Evolutionary conservation across 352 stramenopile species (phyloP).

Genomic region (Phytophthora cryptogea): DNA sequence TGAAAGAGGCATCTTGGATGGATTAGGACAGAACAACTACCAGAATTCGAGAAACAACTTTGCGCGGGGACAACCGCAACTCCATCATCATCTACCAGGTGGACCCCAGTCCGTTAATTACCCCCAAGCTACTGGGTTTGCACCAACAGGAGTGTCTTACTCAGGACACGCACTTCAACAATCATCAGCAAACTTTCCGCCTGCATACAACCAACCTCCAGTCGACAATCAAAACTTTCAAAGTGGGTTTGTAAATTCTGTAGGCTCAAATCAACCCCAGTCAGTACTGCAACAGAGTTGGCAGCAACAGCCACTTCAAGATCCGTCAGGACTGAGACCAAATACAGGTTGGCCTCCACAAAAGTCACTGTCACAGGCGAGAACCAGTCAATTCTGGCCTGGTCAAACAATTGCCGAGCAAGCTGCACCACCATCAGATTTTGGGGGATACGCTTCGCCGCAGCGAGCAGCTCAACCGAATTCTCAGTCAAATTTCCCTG

Average conservation of each 20-base stretch:
- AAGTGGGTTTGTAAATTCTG: slow-evolving; percentile 5
- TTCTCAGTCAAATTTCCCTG: slow-evolving; percentile 1
- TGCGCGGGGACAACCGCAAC: slow-evolving; percentile 44
- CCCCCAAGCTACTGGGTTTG: slow-evolving; percentile 4
- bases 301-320: slow-evolving; percentile 18
- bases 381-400: slow-evolving; percentile 22
- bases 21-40: slow-evolving; percentile 48
- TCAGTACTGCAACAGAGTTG: slow-evolving; percentile 17
- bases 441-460: slow-evolving; percentile 2
- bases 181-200: background rate
- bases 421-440: background rate
- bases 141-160: slow-evolving; percentile 6
- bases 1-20: slow-evolving; percentile 44
- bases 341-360: slow-evolving; percentile 7
- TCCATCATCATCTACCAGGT: slow-evolving; percentile 22
- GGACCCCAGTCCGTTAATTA: slow-evolving; percentile 8
- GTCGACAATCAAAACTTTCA: slow-evolving; percentile 11
- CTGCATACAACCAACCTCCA: slow-evolving; percentile 4
- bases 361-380: slow-evolving; percentile 9
- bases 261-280: slow-evolving; percentile 13
- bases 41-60: slow-evolving; percentile 42
- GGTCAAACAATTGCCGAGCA: slow-evolving; percentile 8
- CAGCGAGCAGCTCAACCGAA: slow-evolving; percentile 4
- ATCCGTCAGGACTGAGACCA: background rate
- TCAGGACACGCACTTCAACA: background rate